These are phyloP conservation scores for Globisporangium megalacanthum DNA, from an alignment of 352 stramenopile genomes.

Conservation along the genomic window DNA sequence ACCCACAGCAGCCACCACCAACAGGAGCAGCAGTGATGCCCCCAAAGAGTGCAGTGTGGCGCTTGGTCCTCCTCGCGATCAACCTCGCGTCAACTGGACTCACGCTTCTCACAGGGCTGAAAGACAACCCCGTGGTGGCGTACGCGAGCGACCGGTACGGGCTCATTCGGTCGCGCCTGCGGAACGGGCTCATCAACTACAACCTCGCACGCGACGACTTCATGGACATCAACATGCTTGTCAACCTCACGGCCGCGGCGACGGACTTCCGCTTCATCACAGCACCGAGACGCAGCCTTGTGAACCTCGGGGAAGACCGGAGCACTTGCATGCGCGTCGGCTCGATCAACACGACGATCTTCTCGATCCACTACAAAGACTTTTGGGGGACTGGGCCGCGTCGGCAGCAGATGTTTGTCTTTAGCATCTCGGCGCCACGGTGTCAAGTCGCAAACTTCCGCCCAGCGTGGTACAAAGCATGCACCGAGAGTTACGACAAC, in stretches of 20 bases:
- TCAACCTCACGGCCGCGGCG: constrained; percentile 1
- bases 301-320: constrained; percentile 28
- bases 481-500: constrained; percentile 19
- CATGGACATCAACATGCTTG: background rate
- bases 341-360: constrained; percentile 29
- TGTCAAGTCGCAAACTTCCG: constrained; percentile 39
- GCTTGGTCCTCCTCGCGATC: constrained; percentile 18
- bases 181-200: constrained; percentile 10
- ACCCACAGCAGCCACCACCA: no score
- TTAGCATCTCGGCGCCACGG: constrained; percentile 34
- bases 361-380: constrained; percentile 30
- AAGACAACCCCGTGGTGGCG: constrained; percentile 47
- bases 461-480: constrained; percentile 29
- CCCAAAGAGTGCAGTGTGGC: background rate
- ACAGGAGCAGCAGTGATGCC: no score
- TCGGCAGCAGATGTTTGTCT: constrained; percentile 23
- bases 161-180: constrained; percentile 29
- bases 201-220: background rate
- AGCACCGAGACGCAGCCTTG: constrained; percentile 18
- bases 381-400: constrained; percentile 33
- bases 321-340: constrained; percentile 39
- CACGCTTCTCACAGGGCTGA: constrained; percentile 43
- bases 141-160: constrained; percentile 36
- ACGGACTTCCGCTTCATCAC: constrained; percentile 43
- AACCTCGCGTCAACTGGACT: constrained; percentile 42